Evolutionary conservation across 1,284 basidiomycete species (phyloP), one percentile per base, ranked within the genome.

Genomic region (Dichomitus squalens): DNA sequence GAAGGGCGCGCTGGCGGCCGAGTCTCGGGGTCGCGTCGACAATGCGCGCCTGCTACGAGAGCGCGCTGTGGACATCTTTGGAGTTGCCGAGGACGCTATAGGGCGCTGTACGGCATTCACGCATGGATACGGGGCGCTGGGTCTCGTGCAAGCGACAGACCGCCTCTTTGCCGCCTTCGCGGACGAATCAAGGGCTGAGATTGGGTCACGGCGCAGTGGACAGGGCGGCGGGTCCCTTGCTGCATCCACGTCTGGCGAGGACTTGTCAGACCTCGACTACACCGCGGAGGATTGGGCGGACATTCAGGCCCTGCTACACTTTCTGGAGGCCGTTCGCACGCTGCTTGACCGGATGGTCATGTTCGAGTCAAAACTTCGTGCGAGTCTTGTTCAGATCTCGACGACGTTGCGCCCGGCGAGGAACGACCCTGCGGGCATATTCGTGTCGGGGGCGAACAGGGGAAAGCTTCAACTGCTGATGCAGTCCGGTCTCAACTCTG

Each of bases 221-320:
- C 72, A 25, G 59, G 53, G 31, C 34, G 55, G 9, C 68, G 34
- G 33, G 53, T 71, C 73, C 9, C 59, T 63, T 54, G 70, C 72
- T 38, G 70, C 74, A 16, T 69, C 75, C 12, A 65, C 72, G 1
- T 79, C 80, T 0, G 81, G 77, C 52, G 83, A 82, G 40, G 87
- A 88, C 46, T 74, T 90, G 29, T 83, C 83, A 0, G 91, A 93
- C 61, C 74, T 95, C 59, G 94, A 97, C 72, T 96, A 96, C 67
- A 88, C 89, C 2, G 76, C 86, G 3, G 87, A 93, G 55, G 94
- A 98, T 71, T 95, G 93, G 92, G 79, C 84, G 2, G 81, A 86
- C 25, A 94, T 97, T 60, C 95, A 96, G 70, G 74, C 84, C 8
- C 85, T 86, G 1, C 73, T 97, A n/a, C 90, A 93, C 67, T 78